Evolutionary conservation across 2,329 filamentous ascomycete species (phyloP).

Genomic region (Beauveria sp.): DNA sequence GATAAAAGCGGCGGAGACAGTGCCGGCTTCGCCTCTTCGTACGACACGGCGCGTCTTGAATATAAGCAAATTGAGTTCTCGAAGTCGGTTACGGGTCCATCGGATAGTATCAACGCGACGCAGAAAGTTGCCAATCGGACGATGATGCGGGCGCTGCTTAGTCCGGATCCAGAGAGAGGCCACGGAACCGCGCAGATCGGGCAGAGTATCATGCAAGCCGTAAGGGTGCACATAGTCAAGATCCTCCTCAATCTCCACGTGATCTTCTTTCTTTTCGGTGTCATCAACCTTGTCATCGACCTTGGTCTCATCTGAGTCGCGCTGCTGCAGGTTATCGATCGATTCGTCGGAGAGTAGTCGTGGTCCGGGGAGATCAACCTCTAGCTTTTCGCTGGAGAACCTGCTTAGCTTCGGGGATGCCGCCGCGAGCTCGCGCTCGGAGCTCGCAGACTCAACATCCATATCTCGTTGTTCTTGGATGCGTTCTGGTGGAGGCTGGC

Average conservation of each 20-base stretch:
- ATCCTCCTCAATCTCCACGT: slow-evolving; percentile 17
- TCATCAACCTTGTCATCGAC: slow-evolving; percentile 12
- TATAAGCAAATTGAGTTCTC: slow-evolving; percentile 32
- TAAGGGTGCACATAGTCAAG: slow-evolving; percentile 30
- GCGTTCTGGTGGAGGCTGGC: not conserved
- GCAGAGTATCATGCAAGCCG: slow-evolving; percentile 26
- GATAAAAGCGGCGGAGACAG: slow-evolving; percentile 76
- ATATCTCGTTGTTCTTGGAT: not conserved
- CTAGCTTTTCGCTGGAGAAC: not conserved
- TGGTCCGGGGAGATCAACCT: slow-evolving; percentile 7
- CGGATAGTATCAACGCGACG: slow-evolving; percentile 93
- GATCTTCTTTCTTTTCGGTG: slow-evolving; percentile 12
- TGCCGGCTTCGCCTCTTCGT: slow-evolving; percentile 60
- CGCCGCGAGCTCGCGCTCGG: not conserved
- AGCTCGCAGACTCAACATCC: not conserved
- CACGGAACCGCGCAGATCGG: slow-evolving; percentile 41
- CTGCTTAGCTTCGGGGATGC: not conserved
- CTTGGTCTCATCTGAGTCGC: slow-evolving; percentile 11
- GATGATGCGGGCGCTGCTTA: slow-evolving; percentile 70
- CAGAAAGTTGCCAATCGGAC: slow-evolving; percentile 59
- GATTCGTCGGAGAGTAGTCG: slow-evolving; percentile 1
- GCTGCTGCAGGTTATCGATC: slow-evolving; percentile 4
- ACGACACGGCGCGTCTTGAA: slow-evolving; percentile 66
- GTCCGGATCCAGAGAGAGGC: slow-evolving; percentile 67
- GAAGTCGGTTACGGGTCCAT: slow-evolving; percentile 59